These are phyloP conservation scores for Mucuna pruriens DNA, from an alignment of 306 rosid species.

Conservation along the genomic window DNA sequence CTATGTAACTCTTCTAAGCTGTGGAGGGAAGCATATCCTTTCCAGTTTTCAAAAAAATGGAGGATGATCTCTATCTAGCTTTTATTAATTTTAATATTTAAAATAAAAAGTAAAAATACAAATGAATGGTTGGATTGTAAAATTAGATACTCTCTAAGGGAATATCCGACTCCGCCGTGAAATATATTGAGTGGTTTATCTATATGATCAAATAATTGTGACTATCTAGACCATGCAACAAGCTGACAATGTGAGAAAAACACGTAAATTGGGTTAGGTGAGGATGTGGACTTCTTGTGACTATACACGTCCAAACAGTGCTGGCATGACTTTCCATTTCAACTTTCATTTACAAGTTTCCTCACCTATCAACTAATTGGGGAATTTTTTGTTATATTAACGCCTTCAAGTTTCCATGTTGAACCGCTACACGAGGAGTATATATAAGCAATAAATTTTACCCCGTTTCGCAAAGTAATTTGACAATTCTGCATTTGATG, in stretches of 20 bases:
- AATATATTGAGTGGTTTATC: no score
- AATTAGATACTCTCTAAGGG: no score
- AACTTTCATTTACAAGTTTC: neutral
- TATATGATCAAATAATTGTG: neutral
- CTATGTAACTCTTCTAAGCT: neutral
- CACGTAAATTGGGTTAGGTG: neutral
- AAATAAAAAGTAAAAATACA: no score
- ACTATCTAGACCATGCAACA: neutral
- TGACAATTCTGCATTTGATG: neutral
- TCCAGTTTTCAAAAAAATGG: no score
- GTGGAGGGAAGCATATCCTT: no score
- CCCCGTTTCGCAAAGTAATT: neutral
- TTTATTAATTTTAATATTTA: no score
- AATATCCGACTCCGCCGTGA: no score
- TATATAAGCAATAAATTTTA: neutral
- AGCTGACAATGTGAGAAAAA: neutral
- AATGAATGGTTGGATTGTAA: no score
- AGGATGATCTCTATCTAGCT: no score
- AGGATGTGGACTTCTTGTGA: slow-evolving; percentile 34
- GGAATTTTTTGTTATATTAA: neutral
- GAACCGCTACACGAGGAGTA: neutral
- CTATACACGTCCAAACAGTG: neutral
- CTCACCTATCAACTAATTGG: neutral
- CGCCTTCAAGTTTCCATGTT: neutral
- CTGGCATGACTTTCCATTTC: neutral